phyloP scores from a whole-genome alignment of 306 rosid species.

The Rubus idaeus region DNA sequence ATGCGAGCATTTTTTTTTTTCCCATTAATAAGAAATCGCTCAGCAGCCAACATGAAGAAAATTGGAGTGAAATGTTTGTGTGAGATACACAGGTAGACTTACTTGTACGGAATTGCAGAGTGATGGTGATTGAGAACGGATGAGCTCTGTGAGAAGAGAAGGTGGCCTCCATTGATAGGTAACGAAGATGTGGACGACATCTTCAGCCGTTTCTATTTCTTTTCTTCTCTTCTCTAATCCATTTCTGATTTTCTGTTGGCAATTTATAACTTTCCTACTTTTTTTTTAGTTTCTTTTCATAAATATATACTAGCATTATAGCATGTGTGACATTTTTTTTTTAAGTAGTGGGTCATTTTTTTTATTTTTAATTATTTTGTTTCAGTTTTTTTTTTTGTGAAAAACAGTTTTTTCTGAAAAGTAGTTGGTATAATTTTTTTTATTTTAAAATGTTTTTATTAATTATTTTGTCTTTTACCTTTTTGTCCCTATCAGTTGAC shows the following conservation, averaged over 20 bases:
- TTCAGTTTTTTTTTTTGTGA: no score
- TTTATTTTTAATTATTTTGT: no score
- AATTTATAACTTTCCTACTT: background rate
- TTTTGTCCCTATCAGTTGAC: no score
- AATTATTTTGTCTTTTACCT: no score
- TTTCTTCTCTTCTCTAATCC: constrained; percentile 2
- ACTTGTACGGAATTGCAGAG: constrained; percentile 32
- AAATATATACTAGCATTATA: no score
- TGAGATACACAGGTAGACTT: constrained; percentile 3
- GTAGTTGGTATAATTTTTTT: no score
- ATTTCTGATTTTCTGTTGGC: background rate
- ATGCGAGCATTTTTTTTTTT: background rate
- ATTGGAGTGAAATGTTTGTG: background rate
- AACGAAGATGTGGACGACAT: constrained; percentile 55
- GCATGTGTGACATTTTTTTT: no score
- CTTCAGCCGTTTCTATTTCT: background rate
- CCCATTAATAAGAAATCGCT: background rate
- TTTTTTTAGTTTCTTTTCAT: no score
- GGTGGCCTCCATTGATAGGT: constrained; percentile 35
- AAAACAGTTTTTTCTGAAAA: no score
- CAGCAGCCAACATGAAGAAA: background rate
- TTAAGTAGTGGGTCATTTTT: no score
- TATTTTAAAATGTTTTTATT: no score
- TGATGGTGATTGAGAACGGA: constrained; percentile 23
- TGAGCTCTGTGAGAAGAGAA: constrained; percentile 13